A percentile compares a stretch with the other conserved stretches of the same genome.
Conservation (phyloP, 768 basidiomycete genomes). For the Tulasnella sp. region DNA sequence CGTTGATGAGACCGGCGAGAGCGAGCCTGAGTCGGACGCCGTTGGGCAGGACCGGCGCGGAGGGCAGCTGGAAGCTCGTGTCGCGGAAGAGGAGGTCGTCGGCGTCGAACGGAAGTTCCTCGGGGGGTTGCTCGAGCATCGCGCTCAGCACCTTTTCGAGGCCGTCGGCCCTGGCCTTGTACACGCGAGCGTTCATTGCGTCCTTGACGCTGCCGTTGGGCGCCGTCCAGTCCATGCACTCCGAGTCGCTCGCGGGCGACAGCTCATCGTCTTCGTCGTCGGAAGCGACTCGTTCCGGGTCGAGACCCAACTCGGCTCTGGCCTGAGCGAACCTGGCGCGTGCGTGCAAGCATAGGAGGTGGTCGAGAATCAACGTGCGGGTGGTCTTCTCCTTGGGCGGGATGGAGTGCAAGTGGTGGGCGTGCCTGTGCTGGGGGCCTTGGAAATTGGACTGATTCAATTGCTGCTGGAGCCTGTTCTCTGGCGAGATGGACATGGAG, state of each 20-base stretch:
- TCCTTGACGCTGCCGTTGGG: conserved; percentile 23
- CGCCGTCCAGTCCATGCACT: conserved; percentile 22
- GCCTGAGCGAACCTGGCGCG: conserved; percentile 79
- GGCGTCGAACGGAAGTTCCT: conserved; percentile 46
- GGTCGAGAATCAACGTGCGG: conserved; percentile 79
- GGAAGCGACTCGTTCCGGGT: conserved; percentile 25
- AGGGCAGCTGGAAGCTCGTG: conserved; percentile 54
- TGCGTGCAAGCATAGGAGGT: conserved; percentile 81
- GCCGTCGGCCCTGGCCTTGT: conserved; percentile 71
- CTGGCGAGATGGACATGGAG: conserved; percentile 11
- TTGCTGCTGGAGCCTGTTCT: conserved; percentile 13
- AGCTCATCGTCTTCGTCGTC: conserved; percentile 28
- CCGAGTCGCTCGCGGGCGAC: conserved; percentile 20
- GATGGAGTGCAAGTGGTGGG: conserved; percentile 81
- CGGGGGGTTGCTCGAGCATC: conserved; percentile 61
- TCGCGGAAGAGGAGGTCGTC: conserved; percentile 52
- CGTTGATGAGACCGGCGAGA: conserved; percentile 73
- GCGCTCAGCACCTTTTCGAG: conserved; percentile 72
- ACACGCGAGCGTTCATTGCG: conserved; percentile 47
- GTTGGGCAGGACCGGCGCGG: conserved; percentile 52
- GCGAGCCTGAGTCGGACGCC: conserved; percentile 75
- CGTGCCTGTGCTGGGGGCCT: conserved; percentile 68
- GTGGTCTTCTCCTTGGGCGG: conserved; percentile 88
- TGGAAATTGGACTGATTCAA: conserved; percentile 26
- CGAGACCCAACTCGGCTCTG: conserved; percentile 65